phyloP scores from a whole-genome alignment of 768 basidiomycete species.

The Clitopilus passeckerianus region DNA sequence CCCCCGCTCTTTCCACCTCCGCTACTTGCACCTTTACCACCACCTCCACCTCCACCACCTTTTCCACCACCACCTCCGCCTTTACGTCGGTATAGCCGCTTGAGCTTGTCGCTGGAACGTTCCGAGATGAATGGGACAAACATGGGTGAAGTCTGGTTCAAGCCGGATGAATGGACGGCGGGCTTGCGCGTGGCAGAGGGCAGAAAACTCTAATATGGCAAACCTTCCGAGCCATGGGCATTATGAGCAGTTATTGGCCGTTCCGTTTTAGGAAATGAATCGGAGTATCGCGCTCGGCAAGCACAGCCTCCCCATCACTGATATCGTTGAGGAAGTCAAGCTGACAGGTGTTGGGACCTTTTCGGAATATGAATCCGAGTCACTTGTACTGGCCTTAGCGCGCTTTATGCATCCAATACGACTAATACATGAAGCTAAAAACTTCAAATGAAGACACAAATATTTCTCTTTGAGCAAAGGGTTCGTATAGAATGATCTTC shows the following conservation, averaged over 20 bases:
- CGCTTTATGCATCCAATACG: too few species aligned
- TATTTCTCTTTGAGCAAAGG: too few species aligned
- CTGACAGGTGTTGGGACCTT: background rate
- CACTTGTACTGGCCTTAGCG: too few species aligned
- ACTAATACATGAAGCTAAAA: too few species aligned
- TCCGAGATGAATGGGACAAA: slow-evolving; percentile 23
- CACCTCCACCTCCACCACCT: slow-evolving; percentile 15
- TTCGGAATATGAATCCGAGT: background rate
- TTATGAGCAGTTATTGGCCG: too few species aligned
- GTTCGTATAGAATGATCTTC: too few species aligned
- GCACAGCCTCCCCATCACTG: too few species aligned
- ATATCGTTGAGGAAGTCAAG: too few species aligned
- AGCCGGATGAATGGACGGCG: background rate
- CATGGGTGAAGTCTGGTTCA: slow-evolving; percentile 7
- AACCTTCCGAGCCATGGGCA: background rate
- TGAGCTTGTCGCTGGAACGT: background rate
- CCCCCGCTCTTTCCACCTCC: slow-evolving; percentile 15
- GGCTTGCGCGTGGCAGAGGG: background rate
- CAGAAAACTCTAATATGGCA: background rate
- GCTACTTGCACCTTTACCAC: slow-evolving; percentile 23
- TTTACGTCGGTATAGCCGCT: slow-evolving; percentile 11
- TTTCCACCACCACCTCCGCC: slow-evolving; percentile 24
- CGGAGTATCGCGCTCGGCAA: background rate
- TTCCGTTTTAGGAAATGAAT: background rate
- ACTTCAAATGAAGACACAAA: too few species aligned